Base-by-base conservation (phyloP, 2,329 filamentous ascomycete species). In the Verticillium longisporum region DNA sequence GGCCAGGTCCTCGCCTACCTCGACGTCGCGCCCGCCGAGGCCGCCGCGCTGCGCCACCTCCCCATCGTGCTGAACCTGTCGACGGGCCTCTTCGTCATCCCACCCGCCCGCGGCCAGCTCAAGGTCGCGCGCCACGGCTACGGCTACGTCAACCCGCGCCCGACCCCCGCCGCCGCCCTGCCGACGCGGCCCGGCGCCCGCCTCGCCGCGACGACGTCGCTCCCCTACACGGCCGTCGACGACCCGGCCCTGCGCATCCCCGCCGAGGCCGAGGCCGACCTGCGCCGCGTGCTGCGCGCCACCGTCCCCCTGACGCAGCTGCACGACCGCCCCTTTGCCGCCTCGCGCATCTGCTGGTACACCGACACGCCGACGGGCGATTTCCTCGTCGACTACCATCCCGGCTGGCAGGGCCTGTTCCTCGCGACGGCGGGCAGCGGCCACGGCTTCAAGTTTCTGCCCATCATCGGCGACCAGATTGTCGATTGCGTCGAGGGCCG, bases 1-100 rank as follows among this genome's bases (percentile, higher is more conserved):
- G 94, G 91, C 14, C 94, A 98, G 69, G 84, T 85, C 0, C 72
- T 98, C 32, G 89, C 84, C 14, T 97, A 96, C 76, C 78, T 97
- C 66, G 80, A 86, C 65, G 82, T 98, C 67, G 89, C 86, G 0
- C 77, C 85, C 15, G 82, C 83, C 5, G 93, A 97, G 74, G 86
- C 93, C 74, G 77, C 78, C 15, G 73, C 74, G 4, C 78, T 97
- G 11, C 78, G 78, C 53, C 75, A 84, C 37, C 86, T 88, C 69
- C 93, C 93, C 0, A 89, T 92, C 1, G 75, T 91, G 26, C 75
- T 94, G 50, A 91, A 92, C 74, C 79, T 93, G 65, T 84, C 80
- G 57, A 85, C 82, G 1, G 90, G 90, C 9, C 80, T 90, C 62
- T 94, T 92, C 78, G 81, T 90, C 71, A 90, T 93, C 64, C 88